Conservation (phyloP, 1,284 basidiomycete genomes). For the Tremellales sp. region DNA sequence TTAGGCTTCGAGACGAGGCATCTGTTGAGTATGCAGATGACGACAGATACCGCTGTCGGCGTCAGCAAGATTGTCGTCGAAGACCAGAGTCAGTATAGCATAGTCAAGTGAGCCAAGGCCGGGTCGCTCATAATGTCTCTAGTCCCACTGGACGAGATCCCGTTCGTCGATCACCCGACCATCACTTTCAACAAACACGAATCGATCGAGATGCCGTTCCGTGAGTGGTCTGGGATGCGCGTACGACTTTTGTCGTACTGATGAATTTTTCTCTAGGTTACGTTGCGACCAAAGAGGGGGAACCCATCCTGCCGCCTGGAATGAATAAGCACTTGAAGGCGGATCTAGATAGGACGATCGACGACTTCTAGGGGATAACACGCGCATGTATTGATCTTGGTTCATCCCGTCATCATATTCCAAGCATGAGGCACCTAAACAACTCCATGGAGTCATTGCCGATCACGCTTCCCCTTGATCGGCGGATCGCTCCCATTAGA, state of each 20-base stretch:
- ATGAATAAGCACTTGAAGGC: slow-evolving; percentile 80
- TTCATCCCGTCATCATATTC: too few relatives aligned
- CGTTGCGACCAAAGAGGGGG: slow-evolving; percentile 46
- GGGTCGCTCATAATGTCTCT: background rate
- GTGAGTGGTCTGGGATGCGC: slow-evolving; percentile 55
- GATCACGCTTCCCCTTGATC: too few relatives aligned
- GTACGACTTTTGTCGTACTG: background rate
- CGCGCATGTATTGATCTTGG: background rate
- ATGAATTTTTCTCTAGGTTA: slow-evolving; percentile 44
- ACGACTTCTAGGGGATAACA: slow-evolving; percentile 46
- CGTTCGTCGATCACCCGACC: slow-evolving; percentile 75
- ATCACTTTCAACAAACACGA: slow-evolving; percentile 77
- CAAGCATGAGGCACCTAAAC: too few relatives aligned
- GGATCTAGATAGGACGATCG: slow-evolving; percentile 82
- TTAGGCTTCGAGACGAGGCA: slow-evolving; percentile 82
- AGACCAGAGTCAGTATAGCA: slow-evolving; percentile 59
- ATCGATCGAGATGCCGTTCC: slow-evolving; percentile 91
- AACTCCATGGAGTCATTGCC: too few relatives aligned
- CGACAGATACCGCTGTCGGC: slow-evolving; percentile 92
- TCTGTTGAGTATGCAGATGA: slow-evolving; percentile 88
- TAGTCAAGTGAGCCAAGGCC: background rate
- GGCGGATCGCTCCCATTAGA: too few relatives aligned
- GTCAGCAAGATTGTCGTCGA: slow-evolving; percentile 85
- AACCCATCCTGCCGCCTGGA: slow-evolving; percentile 76
- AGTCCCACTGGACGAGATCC: slow-evolving; percentile 67